Conservation (phyloP, 176 grass and related monocot species). For the Puya raimondii region DNA sequence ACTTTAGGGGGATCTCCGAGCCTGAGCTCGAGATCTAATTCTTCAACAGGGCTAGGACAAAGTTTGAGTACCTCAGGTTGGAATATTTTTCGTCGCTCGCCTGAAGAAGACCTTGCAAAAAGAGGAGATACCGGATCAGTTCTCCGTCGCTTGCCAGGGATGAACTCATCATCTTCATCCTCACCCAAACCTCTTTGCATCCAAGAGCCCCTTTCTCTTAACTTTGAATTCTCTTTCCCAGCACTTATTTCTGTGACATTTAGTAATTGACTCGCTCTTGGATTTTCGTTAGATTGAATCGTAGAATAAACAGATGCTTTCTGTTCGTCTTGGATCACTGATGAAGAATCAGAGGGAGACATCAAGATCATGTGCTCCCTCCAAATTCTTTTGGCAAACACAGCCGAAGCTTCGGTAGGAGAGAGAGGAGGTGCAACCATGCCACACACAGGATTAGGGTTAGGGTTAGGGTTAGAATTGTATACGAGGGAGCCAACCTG, state of each 20-base stretch:
- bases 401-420: conserved; percentile 20
- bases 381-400: conserved; percentile 25
- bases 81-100: conserved; percentile 16
- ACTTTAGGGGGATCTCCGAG: conserved; percentile 43
- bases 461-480: conserved; percentile 18
- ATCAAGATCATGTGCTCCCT: conserved; percentile 20
- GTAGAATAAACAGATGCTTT: conserved; percentile 12
- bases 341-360: conserved; percentile 16
- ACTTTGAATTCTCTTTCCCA: conserved; percentile 24
- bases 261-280: neutral
- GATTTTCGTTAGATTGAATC: conserved; percentile 18
- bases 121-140: conserved; percentile 17
- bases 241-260: conserved; percentile 13
- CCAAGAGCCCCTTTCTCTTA: conserved; percentile 5
- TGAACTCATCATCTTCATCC: conserved; percentile 13
- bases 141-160: conserved; percentile 36
- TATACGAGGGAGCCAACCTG: conserved; percentile 28
- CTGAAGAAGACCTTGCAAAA: conserved; percentile 17
- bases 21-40: conserved; percentile 85
- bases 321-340: conserved; percentile 10
- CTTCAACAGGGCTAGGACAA: conserved; percentile 36
- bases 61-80: conserved; percentile 30
- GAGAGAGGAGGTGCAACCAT: conserved; percentile 18
- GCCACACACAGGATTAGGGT: conserved; percentile 41
- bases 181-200: neutral